These are phyloP conservation scores for Croton setiger DNA, from an alignment of 441 rosid species.

Conservation along the genomic window DNA sequence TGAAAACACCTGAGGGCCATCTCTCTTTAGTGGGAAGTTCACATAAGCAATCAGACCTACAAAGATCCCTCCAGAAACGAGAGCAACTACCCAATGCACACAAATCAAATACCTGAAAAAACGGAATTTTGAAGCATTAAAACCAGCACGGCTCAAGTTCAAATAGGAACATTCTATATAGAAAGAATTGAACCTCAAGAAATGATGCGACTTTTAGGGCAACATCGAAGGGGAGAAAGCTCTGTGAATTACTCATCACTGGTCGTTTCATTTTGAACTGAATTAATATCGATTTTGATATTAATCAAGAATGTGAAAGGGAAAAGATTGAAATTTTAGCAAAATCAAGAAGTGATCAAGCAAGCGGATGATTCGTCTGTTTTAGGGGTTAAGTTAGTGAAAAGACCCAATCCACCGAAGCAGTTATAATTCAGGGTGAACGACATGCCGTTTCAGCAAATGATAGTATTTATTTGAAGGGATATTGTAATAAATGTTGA, in stretches of 20 bases:
- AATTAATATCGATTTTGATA: background rate
- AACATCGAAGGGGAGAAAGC: constrained; percentile 38
- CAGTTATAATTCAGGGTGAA: too few species aligned
- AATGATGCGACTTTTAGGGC: constrained; percentile 42
- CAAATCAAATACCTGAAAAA: constrained; percentile 37
- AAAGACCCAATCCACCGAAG: too few species aligned
- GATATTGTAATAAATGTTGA: too few species aligned
- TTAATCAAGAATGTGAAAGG: background rate
- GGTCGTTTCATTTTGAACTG: constrained; percentile 23
- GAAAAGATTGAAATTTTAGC: background rate
- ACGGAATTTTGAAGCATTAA: background rate
- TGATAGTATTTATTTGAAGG: too few species aligned
- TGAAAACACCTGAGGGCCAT: constrained; percentile 38
- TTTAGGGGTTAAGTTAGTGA: too few species aligned
- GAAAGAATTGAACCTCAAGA: constrained; percentile 33
- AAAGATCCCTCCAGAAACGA: constrained; percentile 44
- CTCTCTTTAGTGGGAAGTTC: constrained; percentile 37
- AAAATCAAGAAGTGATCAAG: background rate
- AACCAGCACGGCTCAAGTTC: background rate
- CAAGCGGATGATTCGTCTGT: background rate
- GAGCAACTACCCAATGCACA: constrained; percentile 49
- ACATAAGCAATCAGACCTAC: constrained; percentile 48
- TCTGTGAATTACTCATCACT: constrained; percentile 9
- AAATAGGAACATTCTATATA: background rate
- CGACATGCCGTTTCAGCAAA: too few species aligned